Percentiles rank a stretch among this genome's conserved stretches.
Evolutionary conservation across 352 stramenopile genomes (phyloP).

Genomic region (Phytophthora cryptogea): DNA sequence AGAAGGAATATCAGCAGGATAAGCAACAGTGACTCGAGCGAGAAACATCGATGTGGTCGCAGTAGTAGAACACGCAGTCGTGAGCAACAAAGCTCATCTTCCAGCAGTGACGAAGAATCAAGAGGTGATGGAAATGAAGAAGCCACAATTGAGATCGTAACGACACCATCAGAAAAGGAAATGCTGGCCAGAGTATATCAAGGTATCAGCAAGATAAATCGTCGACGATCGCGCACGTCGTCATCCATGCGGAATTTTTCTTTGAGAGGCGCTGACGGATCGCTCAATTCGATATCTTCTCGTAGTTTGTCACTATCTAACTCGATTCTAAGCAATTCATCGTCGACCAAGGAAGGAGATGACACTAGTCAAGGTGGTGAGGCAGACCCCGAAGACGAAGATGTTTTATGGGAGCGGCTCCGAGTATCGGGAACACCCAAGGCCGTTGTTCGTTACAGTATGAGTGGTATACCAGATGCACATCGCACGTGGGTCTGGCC

Average conservation of each 20-base stretch:
- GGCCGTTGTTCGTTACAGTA: constrained; percentile 48
- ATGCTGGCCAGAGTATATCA: constrained; percentile 71
- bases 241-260: constrained; percentile 57
- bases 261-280: constrained; percentile 42
- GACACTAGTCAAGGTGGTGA: constrained; percentile 27
- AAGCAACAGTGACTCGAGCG: constrained; percentile 24
- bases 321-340: constrained; percentile 54
- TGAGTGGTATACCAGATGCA: constrained; percentile 63
- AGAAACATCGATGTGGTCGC: constrained; percentile 22
- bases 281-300: constrained; percentile 38
- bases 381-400: constrained; percentile 35
- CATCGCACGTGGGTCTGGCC: constrained; percentile 76
- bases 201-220: constrained; percentile 77
- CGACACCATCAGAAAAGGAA: constrained; percentile 71
- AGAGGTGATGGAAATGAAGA: constrained; percentile 35
- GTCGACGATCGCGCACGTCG: constrained; percentile 64
- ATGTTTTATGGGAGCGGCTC: constrained; percentile 51
- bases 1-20: constrained; percentile 30
- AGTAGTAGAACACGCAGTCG: constrained; percentile 26
- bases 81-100: constrained; percentile 24
- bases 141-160: constrained; percentile 63
- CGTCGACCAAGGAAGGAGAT: constrained; percentile 40
- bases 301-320: constrained; percentile 62
- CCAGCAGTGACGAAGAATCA: constrained; percentile 29
- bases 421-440: constrained; percentile 32